Percentiles rank a stretch among this genome's conserved stretches.
These are phyloP conservation scores for Limonomyces culmigenus DNA, from an alignment of 1,284 basidiomycete genomes.

Conservation along the genomic window DNA sequence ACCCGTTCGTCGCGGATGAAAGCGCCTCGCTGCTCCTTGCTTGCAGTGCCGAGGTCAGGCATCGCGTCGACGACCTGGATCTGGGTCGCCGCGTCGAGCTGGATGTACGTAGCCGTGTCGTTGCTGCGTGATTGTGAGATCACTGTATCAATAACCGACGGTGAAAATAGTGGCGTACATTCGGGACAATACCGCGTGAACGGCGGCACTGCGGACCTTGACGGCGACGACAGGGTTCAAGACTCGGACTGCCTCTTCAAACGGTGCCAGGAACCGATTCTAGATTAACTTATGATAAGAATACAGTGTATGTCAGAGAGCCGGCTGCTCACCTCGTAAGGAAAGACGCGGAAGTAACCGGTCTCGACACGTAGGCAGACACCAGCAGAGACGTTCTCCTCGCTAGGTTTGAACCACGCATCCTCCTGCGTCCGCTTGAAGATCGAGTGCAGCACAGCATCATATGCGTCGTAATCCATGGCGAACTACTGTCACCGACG, in stretches of 20 bases:
- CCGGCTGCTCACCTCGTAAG: conserved; percentile 38
- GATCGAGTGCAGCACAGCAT: conserved; percentile 41
- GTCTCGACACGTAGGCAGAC: conserved; percentile 48
- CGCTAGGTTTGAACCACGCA: conserved; percentile 54
- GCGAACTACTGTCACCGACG: too few species aligned
- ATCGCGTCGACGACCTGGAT: conserved; percentile 56
- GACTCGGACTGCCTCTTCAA: conserved; percentile 48
- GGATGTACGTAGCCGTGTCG: conserved; percentile 27
- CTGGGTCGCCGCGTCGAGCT: conserved; percentile 37
- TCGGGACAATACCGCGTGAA: conserved; percentile 57
- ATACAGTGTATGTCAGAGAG: too few species aligned
- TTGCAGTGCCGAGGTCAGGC: conserved; percentile 41
- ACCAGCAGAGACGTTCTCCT: conserved; percentile 52
- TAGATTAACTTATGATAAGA: background rate
- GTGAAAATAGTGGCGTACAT: conserved; percentile 28
- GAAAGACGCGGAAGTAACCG: conserved; percentile 48
- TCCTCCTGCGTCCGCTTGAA: background rate
- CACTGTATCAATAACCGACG: background rate
- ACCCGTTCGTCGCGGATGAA: conserved; percentile 54
- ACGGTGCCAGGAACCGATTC: conserved; percentile 37
- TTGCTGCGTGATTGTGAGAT: conserved; percentile 17
- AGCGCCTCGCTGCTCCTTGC: conserved; percentile 75
- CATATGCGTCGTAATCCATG: conserved; percentile 63
- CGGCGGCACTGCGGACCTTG: conserved; percentile 65
- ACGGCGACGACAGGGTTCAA: conserved; percentile 72